phyloP scores from a whole-genome alignment of 2,329 filamentous ascomycete species.

The Cladobotryum mycophilum region DNA sequence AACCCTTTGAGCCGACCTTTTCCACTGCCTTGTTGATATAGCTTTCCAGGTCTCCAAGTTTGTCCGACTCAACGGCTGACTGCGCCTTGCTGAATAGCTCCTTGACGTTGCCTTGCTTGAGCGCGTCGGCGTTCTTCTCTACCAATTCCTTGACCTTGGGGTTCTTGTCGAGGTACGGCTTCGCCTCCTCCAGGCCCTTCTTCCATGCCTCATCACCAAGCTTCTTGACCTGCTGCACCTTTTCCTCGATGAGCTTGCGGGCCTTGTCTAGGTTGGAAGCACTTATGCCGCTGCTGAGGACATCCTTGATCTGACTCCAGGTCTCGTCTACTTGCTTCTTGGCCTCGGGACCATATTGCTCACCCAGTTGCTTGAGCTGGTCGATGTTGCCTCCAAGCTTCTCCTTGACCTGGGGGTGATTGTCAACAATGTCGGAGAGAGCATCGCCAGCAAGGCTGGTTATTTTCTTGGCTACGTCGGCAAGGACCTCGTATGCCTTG shows the following conservation, averaged over 20 bases:
- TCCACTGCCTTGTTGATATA: slow-evolving; percentile 28
- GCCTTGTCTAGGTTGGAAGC: slow-evolving; percentile 47
- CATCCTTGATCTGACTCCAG: slow-evolving; percentile 59
- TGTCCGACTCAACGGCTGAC: slow-evolving; percentile 54
- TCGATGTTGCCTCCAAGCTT: slow-evolving; percentile 63
- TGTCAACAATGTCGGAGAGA: slow-evolving; percentile 59
- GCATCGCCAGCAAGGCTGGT: slow-evolving; percentile 57
- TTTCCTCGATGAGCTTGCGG: slow-evolving; percentile 61
- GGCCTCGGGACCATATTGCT: slow-evolving; percentile 66
- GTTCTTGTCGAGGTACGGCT: slow-evolving; percentile 69
- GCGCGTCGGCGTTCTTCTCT: slow-evolving; percentile 60
- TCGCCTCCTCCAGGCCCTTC: slow-evolving; percentile 63
- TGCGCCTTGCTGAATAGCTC: slow-evolving; percentile 59
- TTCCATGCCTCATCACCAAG: slow-evolving; percentile 67
- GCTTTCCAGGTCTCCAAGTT: slow-evolving; percentile 39
- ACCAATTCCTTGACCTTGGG: slow-evolving; percentile 68
- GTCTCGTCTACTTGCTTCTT: slow-evolving; percentile 71
- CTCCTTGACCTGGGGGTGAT: slow-evolving; percentile 67
- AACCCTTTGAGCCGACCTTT: slow-evolving; percentile 42
- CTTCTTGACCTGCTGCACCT: slow-evolving; percentile 59
- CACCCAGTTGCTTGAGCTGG: slow-evolving; percentile 62
- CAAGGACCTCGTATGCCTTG: slow-evolving; percentile 55
- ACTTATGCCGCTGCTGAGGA: slow-evolving; percentile 56
- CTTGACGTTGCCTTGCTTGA: slow-evolving; percentile 61
- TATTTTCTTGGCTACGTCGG: slow-evolving; percentile 55